Evolutionary conservation across 1,139 yeast species (phyloP), one percentile per base, ranked within the genome.

Genomic region (Nakaseomyces glabratus): DNA sequence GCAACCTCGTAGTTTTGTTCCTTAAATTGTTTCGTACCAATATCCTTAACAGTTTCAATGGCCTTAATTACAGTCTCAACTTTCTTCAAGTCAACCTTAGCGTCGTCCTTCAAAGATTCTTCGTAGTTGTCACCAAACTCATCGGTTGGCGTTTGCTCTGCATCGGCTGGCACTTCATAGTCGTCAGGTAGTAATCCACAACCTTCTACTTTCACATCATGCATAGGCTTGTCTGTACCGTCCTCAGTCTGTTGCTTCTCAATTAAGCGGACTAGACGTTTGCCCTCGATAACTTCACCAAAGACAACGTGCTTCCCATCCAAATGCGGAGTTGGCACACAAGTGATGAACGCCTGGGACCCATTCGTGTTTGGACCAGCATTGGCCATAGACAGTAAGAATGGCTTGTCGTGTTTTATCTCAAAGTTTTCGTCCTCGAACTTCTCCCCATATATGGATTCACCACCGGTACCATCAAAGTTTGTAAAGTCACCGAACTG

Each of bases 401-500:
- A 88, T 36, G 97, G 96, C 51, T 71, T 69, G 47, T 78, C 88
- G 57, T 90, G 97, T 46, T 69, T 70, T 47, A 73, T 61, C 39
- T 69, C 61, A 59, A 90, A 88, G 60, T 80, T 81, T 62, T 90
- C 98, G 57, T 90, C 98, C 55, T 82, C 93, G 55, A 90, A 90
- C 60, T 84, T 86, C 51, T 82, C 95, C 11, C 97, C 97, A 57
- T 88, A 90, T 47, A 86, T 88, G 20, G 94, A 81, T 60, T 82
- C 93, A 37, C 97, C 97, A 28, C 97, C 97, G 23, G 90, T 82
- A 20, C 97, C 97, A 47, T 81, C 66, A 16, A 81, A 84, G 44
- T 74, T 76, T 30, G 96, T 86, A 65, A 88, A 88, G 56, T 90
- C 98, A 52, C 98, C 98, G 58, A 96, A 96, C 63, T 86, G 97